These are phyloP conservation scores for Neurospora sublineolata DNA, from an alignment of 495 filamentous ascomycete species.

Conservation along the genomic window DNA sequence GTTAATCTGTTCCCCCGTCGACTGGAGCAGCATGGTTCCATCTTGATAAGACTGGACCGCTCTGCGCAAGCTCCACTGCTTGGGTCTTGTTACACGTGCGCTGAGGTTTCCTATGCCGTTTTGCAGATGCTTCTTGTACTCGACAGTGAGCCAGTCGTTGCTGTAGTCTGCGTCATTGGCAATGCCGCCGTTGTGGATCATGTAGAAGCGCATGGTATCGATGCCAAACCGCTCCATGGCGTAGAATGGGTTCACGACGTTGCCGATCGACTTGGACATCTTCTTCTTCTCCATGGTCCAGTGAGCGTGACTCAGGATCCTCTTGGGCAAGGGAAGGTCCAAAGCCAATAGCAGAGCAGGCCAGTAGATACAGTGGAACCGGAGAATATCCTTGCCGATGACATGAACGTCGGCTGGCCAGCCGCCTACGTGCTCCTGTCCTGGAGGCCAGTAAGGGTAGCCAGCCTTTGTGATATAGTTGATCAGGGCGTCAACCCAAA, in stretches of 20 bases:
- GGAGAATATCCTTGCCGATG: slow-evolving; percentile 89
- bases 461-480: slow-evolving; percentile 85
- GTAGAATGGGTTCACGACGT: slow-evolving; percentile 90
- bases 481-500: slow-evolving; percentile 91
- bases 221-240: slow-evolving; percentile 81
- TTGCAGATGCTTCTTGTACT: slow-evolving; percentile 70
- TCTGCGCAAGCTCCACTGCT: slow-evolving; percentile 50
- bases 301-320: slow-evolving; percentile 79
- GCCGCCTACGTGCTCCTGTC: slow-evolving; percentile 38
- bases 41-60: slow-evolving; percentile 29
- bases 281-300: slow-evolving; percentile 85
- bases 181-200: slow-evolving; percentile 67
- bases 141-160: slow-evolving; percentile 59
- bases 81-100: slow-evolving; percentile 53
- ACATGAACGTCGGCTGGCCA: slow-evolving; percentile 93
- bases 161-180: slow-evolving; percentile 69
- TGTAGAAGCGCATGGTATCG: slow-evolving; percentile 80
- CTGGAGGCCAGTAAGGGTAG: slow-evolving; percentile 65
- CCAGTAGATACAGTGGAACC: slow-evolving; percentile 98
- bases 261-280: slow-evolving; percentile 93
- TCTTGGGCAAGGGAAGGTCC: slow-evolving; percentile 68
- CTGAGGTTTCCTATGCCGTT: slow-evolving; percentile 67
- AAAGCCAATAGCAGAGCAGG: slow-evolving; percentile 89
- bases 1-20: not conserved
- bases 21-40: not conserved